phyloP scores from a whole-genome alignment of 495 filamentous ascomycete species.

The Xylaria cubensis region DNA sequence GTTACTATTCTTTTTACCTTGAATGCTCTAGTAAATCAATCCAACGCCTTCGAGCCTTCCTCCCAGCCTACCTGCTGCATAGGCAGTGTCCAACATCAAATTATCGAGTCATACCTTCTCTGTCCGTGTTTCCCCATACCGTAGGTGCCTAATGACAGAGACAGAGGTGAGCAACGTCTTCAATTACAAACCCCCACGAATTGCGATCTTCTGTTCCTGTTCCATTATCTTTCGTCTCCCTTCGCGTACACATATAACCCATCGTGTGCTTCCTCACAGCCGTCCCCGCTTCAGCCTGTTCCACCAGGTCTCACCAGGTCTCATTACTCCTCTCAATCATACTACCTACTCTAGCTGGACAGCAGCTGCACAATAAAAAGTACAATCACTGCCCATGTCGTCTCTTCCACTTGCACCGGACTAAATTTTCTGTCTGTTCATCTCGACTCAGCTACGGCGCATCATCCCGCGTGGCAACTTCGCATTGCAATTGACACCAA shows the following conservation, averaged over 20 bases:
- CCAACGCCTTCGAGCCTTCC: not conserved
- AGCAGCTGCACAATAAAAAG: conserved; percentile 8
- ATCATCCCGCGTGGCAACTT: not conserved
- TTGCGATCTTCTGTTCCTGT: not conserved
- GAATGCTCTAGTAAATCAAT: not conserved
- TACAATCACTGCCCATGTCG: not conserved
- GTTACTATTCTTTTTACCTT: not conserved
- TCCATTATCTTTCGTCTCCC: not conserved
- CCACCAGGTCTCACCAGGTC: not conserved
- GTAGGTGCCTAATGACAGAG: not conserved
- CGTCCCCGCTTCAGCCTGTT: not conserved
- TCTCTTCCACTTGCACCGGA: not conserved
- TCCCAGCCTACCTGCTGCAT: not conserved
- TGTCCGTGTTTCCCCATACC: not conserved
- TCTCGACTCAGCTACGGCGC: not conserved
- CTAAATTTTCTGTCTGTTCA: not conserved
- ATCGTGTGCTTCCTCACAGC: not conserved
- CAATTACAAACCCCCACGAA: not conserved
- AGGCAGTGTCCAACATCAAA: no score
- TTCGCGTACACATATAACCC: not conserved
- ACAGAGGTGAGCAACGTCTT: not conserved
- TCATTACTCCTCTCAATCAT: not conserved
- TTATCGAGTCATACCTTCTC: not conserved
- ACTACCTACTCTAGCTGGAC: not conserved
- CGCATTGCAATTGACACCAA: not conserved